These are phyloP conservation scores for Metschnikowia rubicola DNA, from an alignment of 805 yeast genomes.

Conservation along the genomic window DNA sequence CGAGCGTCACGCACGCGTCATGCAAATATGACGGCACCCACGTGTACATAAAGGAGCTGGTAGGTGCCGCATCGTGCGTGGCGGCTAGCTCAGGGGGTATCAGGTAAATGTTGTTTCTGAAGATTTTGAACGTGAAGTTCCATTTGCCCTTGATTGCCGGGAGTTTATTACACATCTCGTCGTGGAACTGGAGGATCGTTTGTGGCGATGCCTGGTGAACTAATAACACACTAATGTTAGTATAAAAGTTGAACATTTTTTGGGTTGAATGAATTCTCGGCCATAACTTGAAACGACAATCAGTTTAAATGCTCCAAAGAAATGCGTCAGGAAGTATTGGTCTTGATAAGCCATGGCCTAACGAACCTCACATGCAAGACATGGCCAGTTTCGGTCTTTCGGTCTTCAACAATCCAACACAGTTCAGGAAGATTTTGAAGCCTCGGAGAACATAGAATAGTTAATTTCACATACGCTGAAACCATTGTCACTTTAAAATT, in stretches of 20 bases:
- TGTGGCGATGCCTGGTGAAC: conserved; percentile 48
- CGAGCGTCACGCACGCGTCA: conserved; percentile 46
- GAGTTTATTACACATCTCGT: conserved; percentile 61
- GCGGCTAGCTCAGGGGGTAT: conserved; percentile 37
- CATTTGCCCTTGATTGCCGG: conserved; percentile 62
- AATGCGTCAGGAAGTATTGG: too few relatives aligned
- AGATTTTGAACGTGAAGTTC: conserved; percentile 66
- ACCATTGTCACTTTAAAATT: conserved; percentile 21
- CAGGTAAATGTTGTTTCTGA: conserved; percentile 57
- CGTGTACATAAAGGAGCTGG: conserved; percentile 47
- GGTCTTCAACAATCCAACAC: too few relatives aligned
- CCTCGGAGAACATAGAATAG: too few relatives aligned
- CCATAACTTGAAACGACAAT: too few relatives aligned
- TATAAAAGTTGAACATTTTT: not conserved
- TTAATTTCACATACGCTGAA: conserved; percentile 32
- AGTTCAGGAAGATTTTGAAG: too few relatives aligned
- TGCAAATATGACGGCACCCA: conserved; percentile 48
- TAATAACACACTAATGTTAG: conserved; percentile 29
- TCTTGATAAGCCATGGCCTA: too few relatives aligned
- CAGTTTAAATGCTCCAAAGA: too few relatives aligned
- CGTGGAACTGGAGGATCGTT: conserved; percentile 67
- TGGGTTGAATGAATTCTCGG: too few relatives aligned
- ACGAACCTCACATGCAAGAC: too few relatives aligned
- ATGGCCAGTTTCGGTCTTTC: too few relatives aligned
- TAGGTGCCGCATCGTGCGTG: conserved; percentile 28